phyloP scores from a whole-genome alignment of 2,329 filamentous ascomycete genomes.

The Sclerotinia trifoliorum region DNA sequence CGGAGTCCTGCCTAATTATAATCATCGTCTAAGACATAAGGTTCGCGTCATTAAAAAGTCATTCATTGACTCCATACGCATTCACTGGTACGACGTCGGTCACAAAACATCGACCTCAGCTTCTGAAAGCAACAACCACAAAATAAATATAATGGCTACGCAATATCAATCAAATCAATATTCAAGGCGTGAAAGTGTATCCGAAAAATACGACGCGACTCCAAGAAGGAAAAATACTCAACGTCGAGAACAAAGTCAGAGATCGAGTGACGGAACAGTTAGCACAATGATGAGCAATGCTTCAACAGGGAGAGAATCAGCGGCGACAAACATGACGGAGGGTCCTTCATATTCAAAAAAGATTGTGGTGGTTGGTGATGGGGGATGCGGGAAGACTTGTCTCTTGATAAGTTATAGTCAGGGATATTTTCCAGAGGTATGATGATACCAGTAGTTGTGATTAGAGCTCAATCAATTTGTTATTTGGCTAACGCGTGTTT shows the following conservation, averaged over 20 bases:
- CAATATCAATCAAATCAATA: constrained; percentile 39
- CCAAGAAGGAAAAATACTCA: constrained; percentile 36
- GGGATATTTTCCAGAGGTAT: constrained; percentile 97
- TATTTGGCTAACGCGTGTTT: not conserved
- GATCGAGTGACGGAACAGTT: constrained; percentile 86
- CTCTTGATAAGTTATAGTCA: constrained; percentile 98
- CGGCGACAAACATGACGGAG: constrained; percentile 82
- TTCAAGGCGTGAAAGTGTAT: constrained; percentile 36
- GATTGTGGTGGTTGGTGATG: constrained; percentile 97
- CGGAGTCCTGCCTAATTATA: not conserved
- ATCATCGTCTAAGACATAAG: not conserved
- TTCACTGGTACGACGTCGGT: not conserved
- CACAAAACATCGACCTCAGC: not conserved
- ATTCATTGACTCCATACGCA: not conserved
- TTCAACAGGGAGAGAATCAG: constrained; percentile 69
- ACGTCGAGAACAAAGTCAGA: constrained; percentile 39
- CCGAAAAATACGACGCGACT: constrained; percentile 36
- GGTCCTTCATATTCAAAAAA: constrained; percentile 96
- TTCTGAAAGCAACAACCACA: constrained; percentile 2
- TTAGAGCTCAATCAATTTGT: constrained; percentile 33
- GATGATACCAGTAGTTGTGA: not conserved
- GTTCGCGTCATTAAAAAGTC: constrained; percentile 3
- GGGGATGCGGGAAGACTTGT: constrained; percentile 98
- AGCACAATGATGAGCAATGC: constrained; percentile 79
- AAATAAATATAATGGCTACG: constrained; percentile 32